Conservation (phyloP, 306 rosid species). For the Cicer arietinum region DNA sequence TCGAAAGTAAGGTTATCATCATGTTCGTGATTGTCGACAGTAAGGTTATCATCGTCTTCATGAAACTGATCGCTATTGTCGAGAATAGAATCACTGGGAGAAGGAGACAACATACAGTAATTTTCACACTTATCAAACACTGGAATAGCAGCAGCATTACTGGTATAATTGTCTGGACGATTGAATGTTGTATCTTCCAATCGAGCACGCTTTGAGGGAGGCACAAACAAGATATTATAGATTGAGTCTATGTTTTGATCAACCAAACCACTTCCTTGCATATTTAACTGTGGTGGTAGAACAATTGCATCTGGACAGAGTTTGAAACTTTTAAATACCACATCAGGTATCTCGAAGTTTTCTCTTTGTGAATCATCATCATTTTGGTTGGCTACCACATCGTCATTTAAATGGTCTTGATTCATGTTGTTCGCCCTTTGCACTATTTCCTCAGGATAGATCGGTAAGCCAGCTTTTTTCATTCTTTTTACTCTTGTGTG, state of each 20-base stretch:
- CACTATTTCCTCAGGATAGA: constrained; percentile 67
- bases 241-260: constrained; percentile 57
- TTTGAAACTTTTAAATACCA: constrained; percentile 50
- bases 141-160: constrained; percentile 38
- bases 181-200: constrained; percentile 42
- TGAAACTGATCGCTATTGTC: constrained; percentile 42
- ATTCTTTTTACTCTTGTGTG: constrained; percentile 72
- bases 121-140: constrained; percentile 49
- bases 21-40: neutral
- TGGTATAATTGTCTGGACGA: constrained; percentile 45
- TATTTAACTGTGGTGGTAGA: constrained; percentile 47
- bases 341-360: constrained; percentile 56
- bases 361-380: constrained; percentile 51
- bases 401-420: constrained; percentile 54
- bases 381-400: constrained; percentile 46
- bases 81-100: constrained; percentile 51
- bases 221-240: constrained; percentile 45
- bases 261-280: constrained; percentile 48
- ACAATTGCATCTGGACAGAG: constrained; percentile 23
- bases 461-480: constrained; percentile 71
- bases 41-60: constrained; percentile 40
- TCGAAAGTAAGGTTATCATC: constrained; percentile 22
- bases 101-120: constrained; percentile 41
- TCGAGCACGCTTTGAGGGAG: constrained; percentile 51
- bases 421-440: constrained; percentile 47